Conservation (phyloP, 108 stramenopile species). For the Skeletonema menzelii region DNA sequence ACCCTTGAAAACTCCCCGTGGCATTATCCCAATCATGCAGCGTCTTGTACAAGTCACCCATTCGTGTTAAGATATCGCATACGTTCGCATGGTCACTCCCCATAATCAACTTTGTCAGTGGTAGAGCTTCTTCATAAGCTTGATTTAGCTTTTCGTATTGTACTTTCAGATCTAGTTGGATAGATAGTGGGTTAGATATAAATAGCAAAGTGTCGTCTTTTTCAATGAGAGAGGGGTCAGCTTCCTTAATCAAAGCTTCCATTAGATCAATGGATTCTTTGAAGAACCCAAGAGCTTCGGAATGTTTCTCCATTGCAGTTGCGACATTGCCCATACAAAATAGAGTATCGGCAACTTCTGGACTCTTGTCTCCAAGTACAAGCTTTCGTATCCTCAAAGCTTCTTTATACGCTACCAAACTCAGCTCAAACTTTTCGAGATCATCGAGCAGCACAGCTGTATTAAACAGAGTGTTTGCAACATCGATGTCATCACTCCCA, state of each 20-base stretch:
- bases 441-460: slow-evolving; percentile 55
- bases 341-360: slow-evolving; percentile 53
- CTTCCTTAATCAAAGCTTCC: slow-evolving; percentile 26
- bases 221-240: slow-evolving; percentile 15
- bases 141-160: slow-evolving; percentile 44
- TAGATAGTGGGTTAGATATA: slow-evolving; percentile 27
- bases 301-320: slow-evolving; percentile 42
- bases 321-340: slow-evolving; percentile 54
- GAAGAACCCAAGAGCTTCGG: slow-evolving; percentile 43
- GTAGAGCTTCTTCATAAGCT: slow-evolving; percentile 53
- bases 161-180: slow-evolving; percentile 3
- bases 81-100: slow-evolving; percentile 39
- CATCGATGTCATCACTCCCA: slow-evolving; percentile 47
- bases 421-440: slow-evolving; percentile 49
- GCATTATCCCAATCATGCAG: slow-evolving; percentile 60
- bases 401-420: slow-evolving; percentile 51
- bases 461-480: slow-evolving; percentile 54
- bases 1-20: slow-evolving; percentile 54
- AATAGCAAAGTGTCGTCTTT: slow-evolving; percentile 36
- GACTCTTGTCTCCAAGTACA: slow-evolving; percentile 27
- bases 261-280: slow-evolving; percentile 35
- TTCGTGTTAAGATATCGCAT: slow-evolving; percentile 31
- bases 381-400: slow-evolving; percentile 44
- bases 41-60: slow-evolving; percentile 50
- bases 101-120: slow-evolving; percentile 43